A percentile compares a stretch with the other conserved stretches of the same genome.
Conservation (phyloP, 129 eudicot genomes). For the Apium graveolens region DNA sequence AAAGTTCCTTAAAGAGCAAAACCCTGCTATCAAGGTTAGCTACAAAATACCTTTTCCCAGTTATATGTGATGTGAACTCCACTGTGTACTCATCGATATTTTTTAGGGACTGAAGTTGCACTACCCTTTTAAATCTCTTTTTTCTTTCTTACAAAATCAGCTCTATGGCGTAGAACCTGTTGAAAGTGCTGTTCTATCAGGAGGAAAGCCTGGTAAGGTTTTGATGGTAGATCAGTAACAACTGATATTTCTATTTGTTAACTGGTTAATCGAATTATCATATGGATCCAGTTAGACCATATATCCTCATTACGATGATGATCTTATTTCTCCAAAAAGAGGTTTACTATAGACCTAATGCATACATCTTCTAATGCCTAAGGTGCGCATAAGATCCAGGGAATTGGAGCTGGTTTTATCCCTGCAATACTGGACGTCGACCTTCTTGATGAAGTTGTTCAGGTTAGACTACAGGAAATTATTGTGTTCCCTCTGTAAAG, state of each 20-base stretch:
- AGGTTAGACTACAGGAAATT: slow-evolving; percentile 38
- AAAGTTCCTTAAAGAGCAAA: slow-evolving; percentile 68
- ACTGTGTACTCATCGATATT: background rate
- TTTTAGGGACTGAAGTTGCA: background rate
- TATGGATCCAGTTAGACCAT: background rate
- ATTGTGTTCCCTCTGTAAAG: background rate
- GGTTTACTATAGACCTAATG: background rate
- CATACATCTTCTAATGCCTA: slow-evolving; percentile 4
- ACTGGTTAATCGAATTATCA: background rate
- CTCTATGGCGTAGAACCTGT: slow-evolving; percentile 66
- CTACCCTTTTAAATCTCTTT: too few species aligned
- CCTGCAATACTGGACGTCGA: slow-evolving; percentile 70
- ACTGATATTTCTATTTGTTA: background rate
- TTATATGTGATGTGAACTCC: background rate
- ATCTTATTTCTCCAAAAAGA: background rate
- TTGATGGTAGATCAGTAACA: background rate
- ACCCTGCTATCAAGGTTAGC: slow-evolving; percentile 68
- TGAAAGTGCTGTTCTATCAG: slow-evolving; percentile 78
- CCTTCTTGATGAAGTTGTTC: slow-evolving; percentile 82
- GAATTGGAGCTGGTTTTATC: slow-evolving; percentile 91
- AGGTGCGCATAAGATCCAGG: slow-evolving; percentile 97
- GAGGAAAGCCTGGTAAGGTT: slow-evolving; percentile 93
- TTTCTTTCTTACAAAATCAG: slow-evolving; percentile 32
- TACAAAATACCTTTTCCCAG: background rate
- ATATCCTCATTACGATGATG: background rate